Conservation (phyloP, 2,329 filamentous ascomycete genomes). For the Cercospora sp. region DNA sequence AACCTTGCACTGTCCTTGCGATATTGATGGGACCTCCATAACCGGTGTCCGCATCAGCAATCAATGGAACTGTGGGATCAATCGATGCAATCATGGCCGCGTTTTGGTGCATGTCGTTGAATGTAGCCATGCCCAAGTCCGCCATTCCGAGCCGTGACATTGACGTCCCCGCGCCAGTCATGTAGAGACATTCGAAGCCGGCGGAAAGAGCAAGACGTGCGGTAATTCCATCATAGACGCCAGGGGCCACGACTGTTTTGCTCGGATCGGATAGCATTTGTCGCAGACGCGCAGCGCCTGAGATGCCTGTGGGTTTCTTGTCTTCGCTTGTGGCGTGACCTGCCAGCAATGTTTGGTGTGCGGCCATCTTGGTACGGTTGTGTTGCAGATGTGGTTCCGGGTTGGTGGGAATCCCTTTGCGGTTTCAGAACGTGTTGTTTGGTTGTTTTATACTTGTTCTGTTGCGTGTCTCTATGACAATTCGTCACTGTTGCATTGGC, state of each 20-base stretch:
- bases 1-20: constrained; percentile 30
- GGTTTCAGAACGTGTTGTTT: background rate
- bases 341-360: constrained; percentile 25
- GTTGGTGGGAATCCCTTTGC: background rate
- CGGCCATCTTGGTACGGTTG: constrained; percentile 3
- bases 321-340: constrained; percentile 18
- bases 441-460: background rate
- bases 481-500: background rate
- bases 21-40: constrained; percentile 50
- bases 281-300: constrained; percentile 33
- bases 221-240: constrained; percentile 68
- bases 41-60: constrained; percentile 62
- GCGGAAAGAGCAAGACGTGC: constrained; percentile 62
- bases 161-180: constrained; percentile 65
- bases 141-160: constrained; percentile 63
- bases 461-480: background rate
- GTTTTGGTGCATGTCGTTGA: constrained; percentile 63
- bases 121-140: constrained; percentile 62
- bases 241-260: constrained; percentile 57
- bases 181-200: constrained; percentile 67
- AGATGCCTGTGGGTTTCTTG: constrained; percentile 16
- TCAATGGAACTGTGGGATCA: constrained; percentile 57
- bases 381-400: background rate
- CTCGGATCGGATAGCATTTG: constrained; percentile 36
- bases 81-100: constrained; percentile 66